Base-by-base conservation (phyloP, 164 flowering plant genomes). In the Vitis labrusca region DNA sequence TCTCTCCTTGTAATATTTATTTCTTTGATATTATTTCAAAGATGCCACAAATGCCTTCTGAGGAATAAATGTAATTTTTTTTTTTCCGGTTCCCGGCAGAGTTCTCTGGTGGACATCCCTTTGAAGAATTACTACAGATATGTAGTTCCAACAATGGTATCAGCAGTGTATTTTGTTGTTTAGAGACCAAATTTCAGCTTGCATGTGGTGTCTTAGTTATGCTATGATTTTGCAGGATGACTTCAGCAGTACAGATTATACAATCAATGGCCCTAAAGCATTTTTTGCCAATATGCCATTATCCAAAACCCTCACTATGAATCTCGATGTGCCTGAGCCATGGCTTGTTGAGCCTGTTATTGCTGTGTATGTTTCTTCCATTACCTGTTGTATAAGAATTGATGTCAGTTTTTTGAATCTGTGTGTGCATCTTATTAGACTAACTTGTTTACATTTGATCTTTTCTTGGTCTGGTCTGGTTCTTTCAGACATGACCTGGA, bases 321-420 rank as follows among this genome's bases (percentile, higher is more conserved):
- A 95, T 84, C 94, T 95, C 71, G 99, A 95, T 84, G 99, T 95
- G 75, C 99, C 99, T 50, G 99, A 95, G 78, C 97, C 99, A 65
- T 95, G 99, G 99, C 98, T 95, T 76, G 90, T 95, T 74, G 97
- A 95, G 82, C 95, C 99, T 64, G 86, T 91, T 59, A 71, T 93
- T 91, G 98, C 99, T 51, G 79, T 95, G 99, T 93, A 90, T 66
- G 94, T 77, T 64, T 76, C 73, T 55, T 63, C 51, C 56, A 37
- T 37, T 6, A 37, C 44, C 44, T 37, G 6, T 37, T 37, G 44
- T 37, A 37, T 37, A 37, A 37, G 44, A 37, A 37, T 17, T 19
- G 7, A 17, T 62, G 3, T 7, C n/a, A 52, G 10, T 66, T 61
- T 53, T 54, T 17, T 60, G 54, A 17, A 69, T 55, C 8, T 2